Base-by-base conservation (phyloP, 139 green algal species). In the Ettlia oleoabundans region DNA sequence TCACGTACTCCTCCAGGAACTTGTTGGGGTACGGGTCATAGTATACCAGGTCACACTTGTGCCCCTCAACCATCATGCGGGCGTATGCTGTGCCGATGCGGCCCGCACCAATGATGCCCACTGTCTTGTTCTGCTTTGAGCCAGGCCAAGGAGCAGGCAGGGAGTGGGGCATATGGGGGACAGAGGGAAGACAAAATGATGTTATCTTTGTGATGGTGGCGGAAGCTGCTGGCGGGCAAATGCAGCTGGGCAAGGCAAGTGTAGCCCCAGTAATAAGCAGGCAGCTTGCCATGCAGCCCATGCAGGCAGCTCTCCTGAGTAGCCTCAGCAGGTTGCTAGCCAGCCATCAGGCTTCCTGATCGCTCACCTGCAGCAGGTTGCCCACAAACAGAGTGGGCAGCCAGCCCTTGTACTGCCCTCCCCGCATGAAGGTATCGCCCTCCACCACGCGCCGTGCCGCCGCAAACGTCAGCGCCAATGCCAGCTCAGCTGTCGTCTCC, bases 1-100 rank as follows among this genome's bases (percentile, higher is more conserved):
- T 87, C 62, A 94, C 77, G 73, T 92, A 95, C 61, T 88, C 75
- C 88, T 95, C 93, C 72, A 95, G 86, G 43, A 85, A 85, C 43
- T 85, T 93, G 92, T 97, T 97, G 63, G 91, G 96, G 91, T 98
- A 98, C 35, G 94, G 93, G 86, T 99, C 96, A 78, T 93, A 98
- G 88, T 99, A 99, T 9, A 99, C 87, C 18, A 99, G 79, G 91
- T 99, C 92, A 93, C 98, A 98, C 87, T 99, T 99, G 95, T 99
- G 97, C 1, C 96, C 96, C 86, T 99, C 96, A 38, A 96, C 94
- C 94, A 99, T 98, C 96, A 99, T 99, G 82, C 93, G 91, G 2
- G 96, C 97, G 79, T 99, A 99, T 1, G 96, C 95, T 22, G 85
- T 90, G 41, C 96, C 96, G 74, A 99, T 99, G 73, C 96, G 92